A percentile compares a stretch with the other conserved stretches of the same genome.
Evolutionary conservation across 1,284 basidiomycete genomes (phyloP).

Genomic region (Cutaneotrichosporon spelunceum): DNA sequence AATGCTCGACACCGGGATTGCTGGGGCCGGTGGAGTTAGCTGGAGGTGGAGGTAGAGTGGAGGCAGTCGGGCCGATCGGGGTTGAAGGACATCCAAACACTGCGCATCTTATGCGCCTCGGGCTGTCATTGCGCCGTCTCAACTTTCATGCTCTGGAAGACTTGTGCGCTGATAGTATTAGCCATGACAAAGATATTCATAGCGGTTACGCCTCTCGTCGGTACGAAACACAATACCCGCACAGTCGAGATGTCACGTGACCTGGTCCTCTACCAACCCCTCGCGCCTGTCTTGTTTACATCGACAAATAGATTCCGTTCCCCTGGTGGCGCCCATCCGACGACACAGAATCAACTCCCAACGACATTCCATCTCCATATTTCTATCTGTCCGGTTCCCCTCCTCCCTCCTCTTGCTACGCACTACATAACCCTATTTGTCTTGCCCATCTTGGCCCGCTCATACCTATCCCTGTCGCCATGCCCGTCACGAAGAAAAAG

Average conservation of each 20-base stretch:
- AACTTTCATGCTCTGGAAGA: too few species aligned
- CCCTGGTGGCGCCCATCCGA: neutral
- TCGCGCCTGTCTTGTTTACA: conserved; percentile 9
- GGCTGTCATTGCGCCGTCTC: too few species aligned
- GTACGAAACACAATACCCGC: neutral
- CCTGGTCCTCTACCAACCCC: too few species aligned
- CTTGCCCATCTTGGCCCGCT: neutral
- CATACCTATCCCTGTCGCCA: conserved; percentile 18
- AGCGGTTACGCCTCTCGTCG: neutral
- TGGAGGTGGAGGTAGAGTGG: neutral
- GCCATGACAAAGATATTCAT: neutral
- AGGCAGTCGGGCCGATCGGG: too few species aligned
- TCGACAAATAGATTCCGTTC: neutral
- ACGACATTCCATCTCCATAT: neutral
- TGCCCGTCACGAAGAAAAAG: conserved; percentile 51
- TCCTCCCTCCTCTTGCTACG: neutral
- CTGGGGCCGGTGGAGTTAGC: neutral
- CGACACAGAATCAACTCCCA: neutral
- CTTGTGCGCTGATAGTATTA: too few species aligned
- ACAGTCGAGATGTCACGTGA: neutral
- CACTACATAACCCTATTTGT: neutral
- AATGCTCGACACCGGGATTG: neutral
- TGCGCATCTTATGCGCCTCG: too few species aligned
- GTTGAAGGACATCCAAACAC: too few species aligned
- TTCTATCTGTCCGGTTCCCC: neutral